Evolutionary conservation across 2,329 filamentous ascomycete genomes (phyloP).

Genomic region (Phaeosphaeria sp.): DNA sequence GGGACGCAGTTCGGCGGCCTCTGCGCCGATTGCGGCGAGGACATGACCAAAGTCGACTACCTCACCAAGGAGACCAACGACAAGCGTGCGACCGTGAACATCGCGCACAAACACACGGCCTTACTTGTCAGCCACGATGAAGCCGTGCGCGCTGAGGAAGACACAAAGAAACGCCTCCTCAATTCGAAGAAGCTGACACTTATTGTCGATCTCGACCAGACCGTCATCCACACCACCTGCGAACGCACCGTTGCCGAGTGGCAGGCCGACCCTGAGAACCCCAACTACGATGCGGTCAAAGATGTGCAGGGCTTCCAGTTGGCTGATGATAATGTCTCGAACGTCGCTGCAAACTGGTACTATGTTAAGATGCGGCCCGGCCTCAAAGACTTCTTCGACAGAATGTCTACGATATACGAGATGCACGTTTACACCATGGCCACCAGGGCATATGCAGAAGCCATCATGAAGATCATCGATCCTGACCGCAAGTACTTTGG

Average conservation of each 20-base stretch:
- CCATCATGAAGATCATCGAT: constrained; percentile 91
- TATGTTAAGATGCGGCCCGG: constrained; percentile 98
- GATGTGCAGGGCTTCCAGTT: constrained; percentile 90
- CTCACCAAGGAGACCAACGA: constrained; percentile 80
- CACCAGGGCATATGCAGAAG: constrained; percentile 91
- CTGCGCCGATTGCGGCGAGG: constrained; percentile 90
- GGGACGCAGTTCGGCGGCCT: constrained; percentile 89
- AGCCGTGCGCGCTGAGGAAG: constrained; percentile 81
- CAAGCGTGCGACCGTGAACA: constrained; percentile 88
- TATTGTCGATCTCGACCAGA: constrained; percentile 97
- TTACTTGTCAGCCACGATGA: constrained; percentile 85
- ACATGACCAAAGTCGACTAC: constrained; percentile 91
- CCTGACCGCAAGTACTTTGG: constrained; percentile 88
- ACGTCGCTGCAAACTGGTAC: constrained; percentile 68
- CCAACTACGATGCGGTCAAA: constrained; percentile 89
- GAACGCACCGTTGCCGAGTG: constrained; percentile 96
- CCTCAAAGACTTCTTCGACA: constrained; percentile 78
- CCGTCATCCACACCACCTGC: constrained; percentile 96
- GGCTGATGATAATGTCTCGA: constrained; percentile 68
- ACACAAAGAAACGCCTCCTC: constrained; percentile 83
- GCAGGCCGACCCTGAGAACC: constrained; percentile 86
- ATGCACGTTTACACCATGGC: constrained; percentile 99
- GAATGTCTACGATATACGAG: constrained; percentile 83
- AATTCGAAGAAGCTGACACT: constrained; percentile 84
- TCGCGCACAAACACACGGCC: constrained; percentile 88